Base-by-base conservation (phyloP, 2,329 filamentous ascomycete genomes). In the Falciphora oryzae region DNA sequence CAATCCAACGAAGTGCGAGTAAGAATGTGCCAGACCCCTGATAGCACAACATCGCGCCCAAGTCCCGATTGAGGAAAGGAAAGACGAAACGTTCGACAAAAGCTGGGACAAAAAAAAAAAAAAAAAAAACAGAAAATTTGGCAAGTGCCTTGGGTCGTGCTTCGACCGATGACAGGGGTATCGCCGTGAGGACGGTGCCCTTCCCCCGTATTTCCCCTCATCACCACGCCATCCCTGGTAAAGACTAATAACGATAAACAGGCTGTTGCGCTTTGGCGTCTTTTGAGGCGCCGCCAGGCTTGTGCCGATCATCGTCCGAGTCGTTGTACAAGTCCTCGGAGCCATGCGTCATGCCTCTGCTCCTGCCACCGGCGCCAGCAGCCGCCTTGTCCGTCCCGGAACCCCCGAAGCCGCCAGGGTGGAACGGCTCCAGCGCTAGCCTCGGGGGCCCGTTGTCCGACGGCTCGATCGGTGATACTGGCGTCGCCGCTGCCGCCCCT, bases 391-490 rank as follows among this genome's bases (percentile, higher is more conserved):
- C 60, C 28, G 60, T 53, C 38, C 31, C 59, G 25, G 44, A 61
- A 18, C 32, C 31, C 11, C 68, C 71, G 67, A 56, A 62, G 73
- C 70, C 22, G 71, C 35, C 32, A 53, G 28, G 29, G 60, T 62
- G 32, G 32, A 53, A 44, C 32, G 60, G 60, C 16, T 50, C 35
- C 11, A 18, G n/a, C 29, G 58, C 62, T 7, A 28, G 35, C 3
- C 22, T 29, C 22, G 44, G 16, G 16, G 25, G 31, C 59, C 31
- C 28, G 53, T 16, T 27, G 38, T 44, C 35, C 4, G 35, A 38
- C 14, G 35, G 35, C 13, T 38, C 35, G 35, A 38, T 38, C 35
- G 35, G 35, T 11, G 35, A 38, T 38, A 38, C 35, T 18, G 35
- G 35, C 35, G 16, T 11, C 14, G 35, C 14, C 14, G 35, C 35